Evolutionary conservation across 176 grass and related monocot species (phyloP), one percentile per base, ranked within the genome.

Genomic region (Miscanthus lutarioriparius): DNA sequence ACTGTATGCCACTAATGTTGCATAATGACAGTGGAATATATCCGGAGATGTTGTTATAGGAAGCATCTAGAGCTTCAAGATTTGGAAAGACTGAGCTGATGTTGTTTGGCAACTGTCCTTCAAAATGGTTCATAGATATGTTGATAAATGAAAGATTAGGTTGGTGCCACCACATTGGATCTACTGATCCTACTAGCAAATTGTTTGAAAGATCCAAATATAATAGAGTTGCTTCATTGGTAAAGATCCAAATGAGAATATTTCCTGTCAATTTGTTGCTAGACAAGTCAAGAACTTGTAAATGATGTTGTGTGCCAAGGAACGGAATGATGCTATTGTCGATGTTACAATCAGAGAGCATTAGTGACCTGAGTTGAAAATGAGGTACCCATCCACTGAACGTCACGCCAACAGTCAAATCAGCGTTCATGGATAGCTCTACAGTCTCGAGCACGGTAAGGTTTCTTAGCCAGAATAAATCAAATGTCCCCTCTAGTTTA

Each of bases 131-230:
- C 19, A 10, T 13, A 72, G 80, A 88, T 23, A 88, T 54, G 81
- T 88, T 80, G 13, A 83, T 14, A 10, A 49, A 20, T 25, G 3
- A 1, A 11, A 88, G 72, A 53, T 19, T 38, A 10, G 53, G 36
- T 77, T 70, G 63, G 15, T 41, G 75, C 23, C 5, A 38, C 65
- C 38, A 43, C 23, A 67, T 48, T 4, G 86, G 37, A 27, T 78
- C 23, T 20, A 88, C 14, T 70, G 43, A 7, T 12, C 73, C 86
- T 8, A 26, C 75, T 59, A 88, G 64, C 3, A 12, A 64, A 64
- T 83, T 88, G 13, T 77, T 78, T 44, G 44, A 4, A 33, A 88
- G 76, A 67, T 59, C 45, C 74, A 88, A 17, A 47, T 47, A 15
- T 16, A 15, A 3, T 12, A 88, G 16, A 19, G 64, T 22, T 0